Percentiles rank a stretch among this genome's conserved stretches.
phyloP scores from a whole-genome alignment of 163 green algal genomes.

The Scenedesmus sp. region DNA sequence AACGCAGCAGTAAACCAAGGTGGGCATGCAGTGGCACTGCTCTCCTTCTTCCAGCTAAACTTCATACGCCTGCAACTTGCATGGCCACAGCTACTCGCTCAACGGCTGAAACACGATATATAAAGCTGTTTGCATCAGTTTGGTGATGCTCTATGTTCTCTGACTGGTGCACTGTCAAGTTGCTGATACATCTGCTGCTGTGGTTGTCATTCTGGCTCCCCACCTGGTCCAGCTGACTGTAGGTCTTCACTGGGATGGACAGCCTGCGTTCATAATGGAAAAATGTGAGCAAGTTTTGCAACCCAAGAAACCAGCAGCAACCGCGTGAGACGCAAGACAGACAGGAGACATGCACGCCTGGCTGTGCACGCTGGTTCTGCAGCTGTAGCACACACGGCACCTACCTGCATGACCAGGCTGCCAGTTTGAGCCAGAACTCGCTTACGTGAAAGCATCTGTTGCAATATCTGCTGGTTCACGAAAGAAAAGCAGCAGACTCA shows the following conservation, averaged over 20 bases:
- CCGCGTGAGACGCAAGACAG: not conserved
- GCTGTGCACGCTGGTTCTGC: not conserved
- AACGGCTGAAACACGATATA: too few species aligned
- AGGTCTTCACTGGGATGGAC: not conserved
- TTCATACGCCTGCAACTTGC: not conserved
- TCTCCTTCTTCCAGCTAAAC: not conserved
- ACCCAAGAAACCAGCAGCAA: not conserved
- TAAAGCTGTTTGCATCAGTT: too few species aligned
- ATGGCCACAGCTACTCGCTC: too few species aligned
- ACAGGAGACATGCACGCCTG: not conserved
- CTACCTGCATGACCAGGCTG: not conserved
- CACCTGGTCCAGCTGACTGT: not conserved
- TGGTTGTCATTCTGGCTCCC: not conserved
- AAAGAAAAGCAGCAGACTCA: not conserved
- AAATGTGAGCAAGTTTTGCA: not conserved
- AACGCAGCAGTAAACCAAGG: not conserved
- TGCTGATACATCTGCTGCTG: not conserved
- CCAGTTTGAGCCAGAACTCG: not conserved
- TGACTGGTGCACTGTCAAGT: not conserved
- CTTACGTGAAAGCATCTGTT: conserved; percentile 31
- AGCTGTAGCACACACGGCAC: not conserved
- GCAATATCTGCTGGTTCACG: not conserved
- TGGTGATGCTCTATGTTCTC: too few species aligned
- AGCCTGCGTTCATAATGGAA: not conserved
- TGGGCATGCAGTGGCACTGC: not conserved